phyloP scores from a whole-genome alignment of 345 rosid species.

The Populus tremula region DNA sequence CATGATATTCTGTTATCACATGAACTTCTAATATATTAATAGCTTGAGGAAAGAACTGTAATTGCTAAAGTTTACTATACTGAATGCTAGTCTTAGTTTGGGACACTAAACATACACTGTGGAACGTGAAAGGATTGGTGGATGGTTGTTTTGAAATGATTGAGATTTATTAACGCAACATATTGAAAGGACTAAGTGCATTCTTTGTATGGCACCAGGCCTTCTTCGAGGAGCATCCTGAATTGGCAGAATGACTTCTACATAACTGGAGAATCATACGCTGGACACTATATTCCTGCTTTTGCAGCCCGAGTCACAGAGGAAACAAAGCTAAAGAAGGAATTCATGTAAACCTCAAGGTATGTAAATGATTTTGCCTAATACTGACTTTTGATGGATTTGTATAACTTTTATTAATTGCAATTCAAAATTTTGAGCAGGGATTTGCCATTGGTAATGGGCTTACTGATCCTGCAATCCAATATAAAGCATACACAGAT shows the following conservation, averaged over 20 bases:
- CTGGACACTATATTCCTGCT: constrained; percentile 99
- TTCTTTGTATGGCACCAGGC: constrained; percentile 44
- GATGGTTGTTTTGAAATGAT: neutral
- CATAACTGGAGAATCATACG: constrained; percentile 98
- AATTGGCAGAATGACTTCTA: constrained; percentile 74
- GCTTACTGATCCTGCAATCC: constrained; percentile 89
- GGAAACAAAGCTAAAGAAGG: constrained; percentile 97
- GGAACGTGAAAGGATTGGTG: neutral
- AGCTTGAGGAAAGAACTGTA: neutral
- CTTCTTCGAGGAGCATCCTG: constrained; percentile 89
- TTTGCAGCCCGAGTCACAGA: constrained; percentile 80
- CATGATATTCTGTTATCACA: neutral
- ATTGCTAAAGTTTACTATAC: neutral
- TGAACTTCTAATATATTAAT: neutral
- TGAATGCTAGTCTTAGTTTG: neutral
- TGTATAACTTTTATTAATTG: constrained; percentile 9
- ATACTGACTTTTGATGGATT: neutral
- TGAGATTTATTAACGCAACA: neutral
- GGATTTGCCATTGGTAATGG: constrained; percentile 99
- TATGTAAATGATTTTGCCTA: constrained; percentile 10
- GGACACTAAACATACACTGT: neutral
- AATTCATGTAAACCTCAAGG: constrained; percentile 85
- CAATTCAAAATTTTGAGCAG: constrained; percentile 40
- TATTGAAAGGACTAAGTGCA: constrained; percentile 5
- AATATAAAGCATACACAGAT: constrained; percentile 95